Percentiles rank a stretch among this genome's conserved stretches.
Evolutionary conservation across 2,329 filamentous ascomycete genomes (phyloP).

Genomic region (Botrytis byssoidea): DNA sequence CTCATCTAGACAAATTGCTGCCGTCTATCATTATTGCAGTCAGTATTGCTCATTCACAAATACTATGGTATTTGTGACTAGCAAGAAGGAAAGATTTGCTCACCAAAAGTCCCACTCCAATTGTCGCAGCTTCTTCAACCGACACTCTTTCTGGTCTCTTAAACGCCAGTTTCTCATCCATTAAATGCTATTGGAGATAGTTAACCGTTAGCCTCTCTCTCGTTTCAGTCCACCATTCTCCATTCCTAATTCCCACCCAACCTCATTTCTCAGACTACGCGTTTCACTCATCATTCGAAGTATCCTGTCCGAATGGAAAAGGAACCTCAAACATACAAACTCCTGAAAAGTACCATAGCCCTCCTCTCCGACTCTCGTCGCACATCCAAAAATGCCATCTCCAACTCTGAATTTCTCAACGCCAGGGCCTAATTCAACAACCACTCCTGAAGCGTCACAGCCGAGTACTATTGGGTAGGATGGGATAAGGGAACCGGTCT

Average conservation of each 20-base stretch:
- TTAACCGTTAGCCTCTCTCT: constrained; percentile 1
- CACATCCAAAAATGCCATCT: constrained; percentile 42
- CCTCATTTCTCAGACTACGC: neutral
- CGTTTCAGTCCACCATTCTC: neutral
- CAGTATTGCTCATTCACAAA: neutral
- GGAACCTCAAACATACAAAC: neutral
- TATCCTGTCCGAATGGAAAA: neutral
- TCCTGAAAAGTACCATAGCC: constrained; percentile 28
- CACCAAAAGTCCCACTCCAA: constrained; percentile 42
- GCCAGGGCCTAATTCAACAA: constrained; percentile 37
- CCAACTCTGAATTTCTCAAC: constrained; percentile 39
- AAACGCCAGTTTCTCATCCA: constrained; percentile 41
- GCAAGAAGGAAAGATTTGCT: neutral
- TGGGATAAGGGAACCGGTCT: constrained; percentile 38
- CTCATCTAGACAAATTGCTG: constrained; percentile 5
- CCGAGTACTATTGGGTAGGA: constrained; percentile 43
- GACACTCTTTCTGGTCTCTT: constrained; percentile 36
- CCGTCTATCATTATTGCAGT: constrained; percentile 1
- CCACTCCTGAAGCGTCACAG: constrained; percentile 41
- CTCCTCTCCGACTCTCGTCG: constrained; percentile 38
- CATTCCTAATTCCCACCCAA: neutral
- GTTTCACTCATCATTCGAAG: neutral
- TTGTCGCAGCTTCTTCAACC: constrained; percentile 38
- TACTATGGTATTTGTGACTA: neutral
- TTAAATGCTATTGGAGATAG: constrained; percentile 35